phyloP scores from a whole-genome alignment of 139 green algal genomes.

The Tetradesmus lagerheimii region DNA sequence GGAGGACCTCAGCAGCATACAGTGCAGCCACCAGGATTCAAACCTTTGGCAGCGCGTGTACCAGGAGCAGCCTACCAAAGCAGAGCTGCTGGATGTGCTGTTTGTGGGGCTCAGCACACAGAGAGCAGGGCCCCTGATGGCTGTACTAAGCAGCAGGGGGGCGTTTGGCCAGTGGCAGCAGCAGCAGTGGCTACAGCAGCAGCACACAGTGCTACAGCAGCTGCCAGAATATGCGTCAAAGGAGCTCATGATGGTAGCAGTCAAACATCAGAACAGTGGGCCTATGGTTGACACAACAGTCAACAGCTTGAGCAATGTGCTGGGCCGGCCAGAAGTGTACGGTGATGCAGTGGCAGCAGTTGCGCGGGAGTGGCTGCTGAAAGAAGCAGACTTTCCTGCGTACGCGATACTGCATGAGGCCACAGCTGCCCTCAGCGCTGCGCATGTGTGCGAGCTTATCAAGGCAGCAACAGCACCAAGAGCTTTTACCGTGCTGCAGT shows the following conservation, averaged over 20 bases:
- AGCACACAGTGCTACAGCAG: not conserved
- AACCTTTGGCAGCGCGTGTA: not conserved
- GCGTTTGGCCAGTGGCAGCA: not conserved
- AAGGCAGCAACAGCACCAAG: not conserved
- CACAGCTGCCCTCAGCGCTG: not conserved
- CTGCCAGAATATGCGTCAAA: not conserved
- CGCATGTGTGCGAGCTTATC: not conserved
- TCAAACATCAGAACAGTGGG: not conserved
- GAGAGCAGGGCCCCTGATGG: not conserved
- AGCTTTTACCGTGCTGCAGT: no score
- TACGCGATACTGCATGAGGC: not conserved
- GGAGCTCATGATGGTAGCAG: not conserved
- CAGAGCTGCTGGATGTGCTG: not conserved
- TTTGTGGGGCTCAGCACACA: not conserved
- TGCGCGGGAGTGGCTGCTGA: not conserved
- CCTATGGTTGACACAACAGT: no score
- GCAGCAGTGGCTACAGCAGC: not conserved
- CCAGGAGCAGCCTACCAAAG: not conserved
- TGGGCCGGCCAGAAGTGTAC: not conserved
- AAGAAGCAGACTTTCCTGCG: not conserved
- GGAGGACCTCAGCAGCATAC: not conserved
- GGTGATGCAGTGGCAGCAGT: not conserved
- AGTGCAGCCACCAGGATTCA: no score
- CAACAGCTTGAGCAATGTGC: no score
- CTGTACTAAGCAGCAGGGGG: not conserved